Conservation (phyloP, 441 rosid genomes). For the Breynia disticha region DNA sequence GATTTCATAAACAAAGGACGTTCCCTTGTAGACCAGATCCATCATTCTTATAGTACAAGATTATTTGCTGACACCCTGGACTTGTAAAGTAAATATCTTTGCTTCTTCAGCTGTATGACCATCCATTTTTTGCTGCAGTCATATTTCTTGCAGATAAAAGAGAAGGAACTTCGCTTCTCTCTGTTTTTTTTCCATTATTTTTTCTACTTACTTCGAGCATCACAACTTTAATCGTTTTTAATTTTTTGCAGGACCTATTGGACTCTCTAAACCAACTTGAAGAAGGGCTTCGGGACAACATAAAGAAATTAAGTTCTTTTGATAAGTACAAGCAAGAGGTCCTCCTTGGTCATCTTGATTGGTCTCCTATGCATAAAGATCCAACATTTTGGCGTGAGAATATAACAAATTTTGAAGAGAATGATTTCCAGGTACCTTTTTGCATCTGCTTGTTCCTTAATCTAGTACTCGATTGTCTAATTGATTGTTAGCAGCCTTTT, state of each 20-base stretch:
- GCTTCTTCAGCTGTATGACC: too few species aligned
- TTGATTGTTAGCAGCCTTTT: too few species aligned
- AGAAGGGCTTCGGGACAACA: constrained; percentile 73
- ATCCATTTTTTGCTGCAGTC: too few species aligned
- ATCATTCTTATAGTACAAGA: too few species aligned
- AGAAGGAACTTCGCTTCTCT: too few species aligned
- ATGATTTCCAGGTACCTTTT: constrained; percentile 78
- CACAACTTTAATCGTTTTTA: not conserved
- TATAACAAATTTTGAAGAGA: constrained; percentile 76
- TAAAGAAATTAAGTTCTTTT: constrained; percentile 85
- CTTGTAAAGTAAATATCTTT: too few species aligned
- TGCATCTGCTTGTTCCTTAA: not conserved
- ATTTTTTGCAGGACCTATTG: constrained; percentile 60
- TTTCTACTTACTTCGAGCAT: not conserved
- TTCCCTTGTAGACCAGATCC: too few species aligned
- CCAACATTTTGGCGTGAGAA: constrained; percentile 94
- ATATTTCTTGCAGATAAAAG: too few species aligned
- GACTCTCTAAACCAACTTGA: constrained; percentile 86
- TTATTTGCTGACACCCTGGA: too few species aligned
- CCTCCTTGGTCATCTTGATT: constrained; percentile 93
- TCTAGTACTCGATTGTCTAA: too few species aligned
- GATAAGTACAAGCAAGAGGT: constrained; percentile 98
- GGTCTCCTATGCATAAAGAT: constrained; percentile 99
- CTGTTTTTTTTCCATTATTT: not conserved
- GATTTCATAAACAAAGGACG: too few species aligned